Evolutionary conservation across 176 grass and related monocot genomes (phyloP), one percentile per base, ranked within the genome.

Genomic region (Carex parvula): DNA sequence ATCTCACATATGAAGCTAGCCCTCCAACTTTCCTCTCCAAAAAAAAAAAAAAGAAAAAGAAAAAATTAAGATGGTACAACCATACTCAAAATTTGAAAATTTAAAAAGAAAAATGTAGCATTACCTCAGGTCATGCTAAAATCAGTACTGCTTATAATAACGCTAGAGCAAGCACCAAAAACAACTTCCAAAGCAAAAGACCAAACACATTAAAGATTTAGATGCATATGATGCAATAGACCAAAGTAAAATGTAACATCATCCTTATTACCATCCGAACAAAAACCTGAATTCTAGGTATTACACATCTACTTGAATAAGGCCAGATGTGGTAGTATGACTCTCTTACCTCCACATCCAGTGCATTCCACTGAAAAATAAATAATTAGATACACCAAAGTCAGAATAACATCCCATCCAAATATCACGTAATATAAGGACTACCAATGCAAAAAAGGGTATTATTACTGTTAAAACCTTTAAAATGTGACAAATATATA

Each of bases 371-470:
- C n/a, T 48, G 42, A 74, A 74, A 50, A 48, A 74, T 7, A 74
- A 66, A 70, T 70, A 70, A 41, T 70, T 41, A 70, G 67, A 70
- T 70, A 70, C n/a, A 70, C 16, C 7, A 60, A 60, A 60, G 6
- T 60, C 16, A 60, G 6, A 60, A 60, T 60, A 60, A 8, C 18
- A 20, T 60, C 17, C 18, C 20, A 1, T n/a, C 18, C 17, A 60
- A 17, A 57, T 16, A 60, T 60, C 16, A 60, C 1, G 21, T n/a
- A 60, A 60, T 18, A 60, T 20, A 60, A 60, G 17, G 17, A 60
- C 18, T 60, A n/a, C 58, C 58, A 3, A 60, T 2, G 41, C n/a
- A 60, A 72, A 3, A 72, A 72, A 48, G 39, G 69, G 17, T 48
- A 21, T 6, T 60, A 6, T 21, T n/a, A 72, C 39, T 18, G 32